Evolutionary conservation across 441 rosid species (phyloP).

Genomic region (Pelargonium australe): DNA sequence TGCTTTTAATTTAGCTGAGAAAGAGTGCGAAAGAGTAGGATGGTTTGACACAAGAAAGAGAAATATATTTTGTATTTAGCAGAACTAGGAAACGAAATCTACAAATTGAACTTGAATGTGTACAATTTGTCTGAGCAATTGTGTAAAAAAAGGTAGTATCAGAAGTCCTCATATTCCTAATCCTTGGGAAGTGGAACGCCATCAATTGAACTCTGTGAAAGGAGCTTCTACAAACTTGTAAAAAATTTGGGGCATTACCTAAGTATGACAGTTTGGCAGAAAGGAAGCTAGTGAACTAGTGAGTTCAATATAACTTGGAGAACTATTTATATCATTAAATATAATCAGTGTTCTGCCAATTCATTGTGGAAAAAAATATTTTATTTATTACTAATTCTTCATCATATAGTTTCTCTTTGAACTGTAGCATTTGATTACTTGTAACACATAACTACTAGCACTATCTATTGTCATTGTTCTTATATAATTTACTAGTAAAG

Average conservation of each 20-base stretch:
- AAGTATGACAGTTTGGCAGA: background rate
- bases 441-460: too few relatives aligned
- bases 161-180: background rate
- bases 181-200: background rate
- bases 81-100: background rate
- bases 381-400: too few relatives aligned
- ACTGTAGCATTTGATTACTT: too few relatives aligned
- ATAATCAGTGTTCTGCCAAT: too few relatives aligned
- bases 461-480: too few relatives aligned
- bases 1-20: background rate
- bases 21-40: background rate
- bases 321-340: background rate
- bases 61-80: background rate
- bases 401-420: too few relatives aligned
- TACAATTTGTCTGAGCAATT: background rate
- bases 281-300: background rate
- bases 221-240: background rate
- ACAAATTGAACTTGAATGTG: background rate
- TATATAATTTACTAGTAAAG: too few relatives aligned
- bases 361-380: too few relatives aligned
- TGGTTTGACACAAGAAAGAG: background rate
- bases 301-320: background rate
- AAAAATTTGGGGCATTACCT: background rate
- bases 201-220: background rate
- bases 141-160: constrained; percentile 1